Evolutionary conservation across 495 filamentous ascomycete species (phyloP).

Genomic region (Thermothielavioides terrestris): DNA sequence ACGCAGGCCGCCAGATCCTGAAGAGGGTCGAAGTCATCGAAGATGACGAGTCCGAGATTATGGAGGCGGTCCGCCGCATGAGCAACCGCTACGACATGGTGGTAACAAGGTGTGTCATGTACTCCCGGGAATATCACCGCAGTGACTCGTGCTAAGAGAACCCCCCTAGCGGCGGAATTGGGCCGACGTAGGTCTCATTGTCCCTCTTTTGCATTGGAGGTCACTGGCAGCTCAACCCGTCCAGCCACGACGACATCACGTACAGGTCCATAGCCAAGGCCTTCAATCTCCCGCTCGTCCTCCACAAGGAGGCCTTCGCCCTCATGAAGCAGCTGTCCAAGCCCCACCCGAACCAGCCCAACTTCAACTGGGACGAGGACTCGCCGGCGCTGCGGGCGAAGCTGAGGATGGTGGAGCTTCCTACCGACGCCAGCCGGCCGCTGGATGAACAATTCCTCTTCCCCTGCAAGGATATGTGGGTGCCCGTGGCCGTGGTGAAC

Average conservation of each 20-base stretch:
- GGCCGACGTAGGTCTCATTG: slow-evolving; percentile 61
- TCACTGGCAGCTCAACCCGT: not conserved
- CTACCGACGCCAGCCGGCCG: slow-evolving; percentile 55
- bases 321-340: slow-evolving; percentile 77
- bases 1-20: slow-evolving; percentile 47
- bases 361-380: slow-evolving; percentile 79
- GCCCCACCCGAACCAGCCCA: slow-evolving; percentile 57
- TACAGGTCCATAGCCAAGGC: slow-evolving; percentile 90
- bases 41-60: slow-evolving; percentile 83
- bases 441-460: slow-evolving; percentile 63
- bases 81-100: slow-evolving; percentile 85
- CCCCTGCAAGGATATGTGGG: slow-evolving; percentile 76
- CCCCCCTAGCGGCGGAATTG: slow-evolving; percentile 71
- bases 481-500: slow-evolving; percentile 78
- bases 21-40: slow-evolving; percentile 87
- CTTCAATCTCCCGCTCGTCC: slow-evolving; percentile 63
- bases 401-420: slow-evolving; percentile 81
- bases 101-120: slow-evolving; percentile 59
- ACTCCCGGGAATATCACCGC: not conserved
- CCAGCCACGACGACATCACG: slow-evolving; percentile 92
- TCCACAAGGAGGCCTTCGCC: slow-evolving; percentile 65
- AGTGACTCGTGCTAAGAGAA: slow-evolving; percentile 2
- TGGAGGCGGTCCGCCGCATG: slow-evolving; percentile 80
- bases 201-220: not conserved
- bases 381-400: slow-evolving; percentile 70